Evolutionary conservation across 108 stramenopile species (phyloP).

Genomic region (Aurantiochytrium sp.): DNA sequence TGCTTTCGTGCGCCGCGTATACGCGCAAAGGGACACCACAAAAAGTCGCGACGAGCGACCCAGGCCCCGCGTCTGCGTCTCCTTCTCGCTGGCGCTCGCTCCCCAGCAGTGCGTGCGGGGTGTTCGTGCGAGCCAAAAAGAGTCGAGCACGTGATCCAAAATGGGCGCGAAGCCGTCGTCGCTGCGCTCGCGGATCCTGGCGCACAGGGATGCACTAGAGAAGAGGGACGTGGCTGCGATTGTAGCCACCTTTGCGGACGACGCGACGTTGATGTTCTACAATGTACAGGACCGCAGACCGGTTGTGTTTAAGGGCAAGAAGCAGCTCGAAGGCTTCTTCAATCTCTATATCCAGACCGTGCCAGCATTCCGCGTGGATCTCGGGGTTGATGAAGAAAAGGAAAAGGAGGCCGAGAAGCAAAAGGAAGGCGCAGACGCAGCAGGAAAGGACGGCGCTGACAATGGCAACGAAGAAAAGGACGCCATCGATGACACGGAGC

Average conservation of each 20-base stretch:
- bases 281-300: not conserved
- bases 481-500: not conserved
- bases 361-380: not conserved
- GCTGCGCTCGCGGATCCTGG: not conserved
- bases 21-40: no score
- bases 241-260: not conserved
- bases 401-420: not conserved
- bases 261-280: not conserved
- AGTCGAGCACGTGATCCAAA: not conserved
- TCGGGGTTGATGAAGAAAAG: not conserved
- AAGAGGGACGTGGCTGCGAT: not conserved
- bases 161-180: not conserved
- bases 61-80: no score
- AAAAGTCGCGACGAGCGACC: no score
- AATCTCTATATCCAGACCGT: not conserved
- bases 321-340: not conserved
- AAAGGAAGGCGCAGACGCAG: not conserved
- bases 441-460: not conserved
- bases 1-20: no score
- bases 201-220: not conserved
- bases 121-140: no score
- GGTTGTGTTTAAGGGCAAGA: not conserved
- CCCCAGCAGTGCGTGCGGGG: no score
- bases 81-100: no score
- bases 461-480: not conserved